These are phyloP conservation scores for Penicillium crustosum DNA, from an alignment of 2,329 filamentous ascomycete genomes.

Conservation along the genomic window DNA sequence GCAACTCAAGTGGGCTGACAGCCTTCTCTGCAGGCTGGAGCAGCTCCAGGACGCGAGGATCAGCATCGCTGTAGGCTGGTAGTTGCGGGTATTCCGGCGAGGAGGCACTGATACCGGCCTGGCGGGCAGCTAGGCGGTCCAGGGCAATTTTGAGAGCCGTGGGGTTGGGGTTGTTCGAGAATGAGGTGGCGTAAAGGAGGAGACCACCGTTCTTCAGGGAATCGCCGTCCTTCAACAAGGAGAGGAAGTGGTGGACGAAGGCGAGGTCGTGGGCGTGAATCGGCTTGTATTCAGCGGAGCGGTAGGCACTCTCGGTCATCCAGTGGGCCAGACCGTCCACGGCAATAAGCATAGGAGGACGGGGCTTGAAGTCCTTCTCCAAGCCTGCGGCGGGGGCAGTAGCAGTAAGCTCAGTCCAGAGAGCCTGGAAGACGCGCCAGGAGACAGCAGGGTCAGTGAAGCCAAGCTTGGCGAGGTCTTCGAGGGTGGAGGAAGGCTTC, in stretches of 20 bases:
- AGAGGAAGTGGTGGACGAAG: constrained; percentile 72
- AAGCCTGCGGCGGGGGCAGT: constrained; percentile 46
- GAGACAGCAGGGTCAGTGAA: constrained; percentile 73
- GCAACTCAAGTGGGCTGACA: constrained; percentile 44
- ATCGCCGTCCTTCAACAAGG: constrained; percentile 56
- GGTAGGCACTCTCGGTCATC: constrained; percentile 77
- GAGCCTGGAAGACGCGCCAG: constrained; percentile 75
- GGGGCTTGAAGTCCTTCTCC: constrained; percentile 46
- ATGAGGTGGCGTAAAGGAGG: constrained; percentile 71
- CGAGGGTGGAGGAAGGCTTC: constrained; percentile 61
- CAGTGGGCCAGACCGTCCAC: constrained; percentile 79
- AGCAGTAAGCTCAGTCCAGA: constrained; percentile 75
- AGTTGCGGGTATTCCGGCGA: constrained; percentile 47
- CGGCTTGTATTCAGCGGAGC: constrained; percentile 64
- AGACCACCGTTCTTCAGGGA: constrained; percentile 71
- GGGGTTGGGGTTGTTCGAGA: constrained; percentile 66
- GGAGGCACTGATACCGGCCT: constrained; percentile 37
- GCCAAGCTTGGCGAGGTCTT: constrained; percentile 66
- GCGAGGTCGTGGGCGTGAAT: constrained; percentile 86
- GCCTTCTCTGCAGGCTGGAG: constrained; percentile 34
- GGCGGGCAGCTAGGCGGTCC: constrained; percentile 48
- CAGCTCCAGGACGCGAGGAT: constrained; percentile 53
- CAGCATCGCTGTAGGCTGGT: constrained; percentile 54
- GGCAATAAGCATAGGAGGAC: constrained; percentile 68
- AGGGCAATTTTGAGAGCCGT: constrained; percentile 70